These are phyloP conservation scores for Adansonia rubrostipa DNA, from an alignment of 441 rosid genomes.

Conservation along the genomic window DNA sequence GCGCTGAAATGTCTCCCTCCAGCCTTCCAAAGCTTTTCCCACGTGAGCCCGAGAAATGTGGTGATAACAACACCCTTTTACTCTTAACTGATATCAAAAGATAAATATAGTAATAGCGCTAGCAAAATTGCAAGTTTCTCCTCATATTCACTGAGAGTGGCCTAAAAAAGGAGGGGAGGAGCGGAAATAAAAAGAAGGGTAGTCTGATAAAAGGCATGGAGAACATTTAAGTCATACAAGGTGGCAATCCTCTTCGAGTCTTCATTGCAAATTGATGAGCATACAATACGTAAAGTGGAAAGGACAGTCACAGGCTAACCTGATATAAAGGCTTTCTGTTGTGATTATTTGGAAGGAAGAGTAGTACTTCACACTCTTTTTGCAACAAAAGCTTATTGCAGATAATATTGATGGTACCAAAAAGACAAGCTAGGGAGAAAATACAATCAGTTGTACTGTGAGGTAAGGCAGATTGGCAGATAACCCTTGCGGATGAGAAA, in stretches of 20 bases:
- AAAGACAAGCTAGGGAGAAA: conserved; percentile 22
- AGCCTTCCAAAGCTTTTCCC: conserved; percentile 14
- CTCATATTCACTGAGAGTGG: not conserved
- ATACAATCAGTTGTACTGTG: conserved; percentile 33
- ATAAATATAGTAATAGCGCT: not conserved
- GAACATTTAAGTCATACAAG: not conserved
- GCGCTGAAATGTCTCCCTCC: not conserved
- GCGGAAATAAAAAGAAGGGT: not conserved
- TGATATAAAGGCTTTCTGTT: conserved; percentile 27
- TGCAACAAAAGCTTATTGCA: conserved; percentile 43
- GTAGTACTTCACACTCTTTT: conserved; percentile 12
- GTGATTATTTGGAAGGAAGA: conserved; percentile 37
- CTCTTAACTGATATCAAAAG: conserved; percentile 26
- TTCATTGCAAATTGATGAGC: not conserved
- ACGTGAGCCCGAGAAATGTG: not conserved
- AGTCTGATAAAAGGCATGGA: not conserved
- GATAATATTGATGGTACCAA: conserved; percentile 12
- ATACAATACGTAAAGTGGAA: conserved; percentile 7
- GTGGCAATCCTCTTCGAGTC: conserved; percentile 2
- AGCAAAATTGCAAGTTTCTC: conserved; percentile 25
- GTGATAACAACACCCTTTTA: conserved; percentile 20
- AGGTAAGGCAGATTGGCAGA: conserved; percentile 38
- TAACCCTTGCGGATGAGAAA: conserved; percentile 31
- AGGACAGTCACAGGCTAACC: conserved; percentile 21
- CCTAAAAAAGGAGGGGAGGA: not conserved